Evolutionary conservation across 208 protist species (phyloP), one percentile per base, ranked within the genome.

Genomic region (Wallacemonas collosoma): DNA sequence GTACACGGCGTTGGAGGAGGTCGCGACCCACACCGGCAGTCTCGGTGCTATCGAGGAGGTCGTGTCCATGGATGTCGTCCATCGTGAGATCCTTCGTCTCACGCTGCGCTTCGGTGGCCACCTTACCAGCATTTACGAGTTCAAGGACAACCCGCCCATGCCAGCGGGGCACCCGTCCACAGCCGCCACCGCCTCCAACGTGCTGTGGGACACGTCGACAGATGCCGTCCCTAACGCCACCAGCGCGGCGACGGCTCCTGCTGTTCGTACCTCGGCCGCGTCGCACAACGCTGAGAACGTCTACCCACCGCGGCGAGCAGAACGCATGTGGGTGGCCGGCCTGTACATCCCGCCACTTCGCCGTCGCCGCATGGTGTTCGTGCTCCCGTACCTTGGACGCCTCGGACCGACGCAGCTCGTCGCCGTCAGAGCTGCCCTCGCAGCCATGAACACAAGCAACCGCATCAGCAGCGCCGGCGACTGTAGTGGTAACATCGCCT

Each of bases 201-300:
- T 40, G 68, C 62, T 63, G 43, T 45, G 0, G 44, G 73, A 57
- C 71, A 51, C 2, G 44, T 71, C 56, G 26, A 48, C 45, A 48
- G 44, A 53, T 73, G 38, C 64, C 76, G 40, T 36, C 14, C 53
- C 14, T 6, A 0, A 17, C 6, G 45, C 8, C 7, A 62, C 36
- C 3, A 41, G 7, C 36, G 38, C 35, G 6, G 8, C 56, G 38
- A 8, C 43, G 40, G 12, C 36, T 3, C 41, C n/a, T 64, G 35
- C 36, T 77, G 38, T 53, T 53, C 65, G 72, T 17, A 81, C 84
- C 47, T 71, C 80, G 7, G 41, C 45, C 11, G 72, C 67, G 48
- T 85, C 82, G n/a, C 63, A 58, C 40, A 54, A 58, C 36, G 83
- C 86, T 1, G 81, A 87, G 68, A 91, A 88, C 65, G 50, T 88